Evolutionary conservation across 257 asterid genomes (phyloP).

Genomic region (Solanum commersonii): DNA sequence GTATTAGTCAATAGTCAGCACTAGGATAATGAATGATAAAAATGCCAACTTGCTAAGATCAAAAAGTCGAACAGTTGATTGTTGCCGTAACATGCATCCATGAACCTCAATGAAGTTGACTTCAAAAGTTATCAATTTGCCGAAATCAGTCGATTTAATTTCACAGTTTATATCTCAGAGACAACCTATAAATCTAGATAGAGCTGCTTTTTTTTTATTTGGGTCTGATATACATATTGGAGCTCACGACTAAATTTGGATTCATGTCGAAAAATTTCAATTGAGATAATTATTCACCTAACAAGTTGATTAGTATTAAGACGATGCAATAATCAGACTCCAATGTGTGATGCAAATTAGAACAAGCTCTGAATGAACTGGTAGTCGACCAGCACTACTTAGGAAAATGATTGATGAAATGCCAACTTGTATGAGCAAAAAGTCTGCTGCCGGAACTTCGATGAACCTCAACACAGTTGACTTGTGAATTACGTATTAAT

Average conservation of each 20-base stretch:
- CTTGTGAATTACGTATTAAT: not conserved
- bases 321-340: not conserved
- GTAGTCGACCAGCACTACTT: not conserved
- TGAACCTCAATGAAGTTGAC: not conserved
- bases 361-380: not conserved
- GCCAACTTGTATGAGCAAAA: not conserved
- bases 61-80: not conserved
- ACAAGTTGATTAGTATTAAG: not conserved
- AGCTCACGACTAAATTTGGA: not conserved
- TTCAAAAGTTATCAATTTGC: not conserved
- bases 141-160: not conserved
- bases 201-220: accelerated
- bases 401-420: not conserved
- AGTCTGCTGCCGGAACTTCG: not conserved
- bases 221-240: not conserved
- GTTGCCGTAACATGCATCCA: not conserved
- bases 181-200: not conserved
- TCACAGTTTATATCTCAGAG: not conserved
- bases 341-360: not conserved
- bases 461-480: not conserved
- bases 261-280: not conserved
- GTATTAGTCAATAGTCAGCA: not conserved
- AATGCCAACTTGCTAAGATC: not conserved
- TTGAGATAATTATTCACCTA: not conserved
- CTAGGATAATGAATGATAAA: not conserved